Base-by-base conservation (phyloP, 78 protist species). In the Dictyostelium capitatum region DNA sequence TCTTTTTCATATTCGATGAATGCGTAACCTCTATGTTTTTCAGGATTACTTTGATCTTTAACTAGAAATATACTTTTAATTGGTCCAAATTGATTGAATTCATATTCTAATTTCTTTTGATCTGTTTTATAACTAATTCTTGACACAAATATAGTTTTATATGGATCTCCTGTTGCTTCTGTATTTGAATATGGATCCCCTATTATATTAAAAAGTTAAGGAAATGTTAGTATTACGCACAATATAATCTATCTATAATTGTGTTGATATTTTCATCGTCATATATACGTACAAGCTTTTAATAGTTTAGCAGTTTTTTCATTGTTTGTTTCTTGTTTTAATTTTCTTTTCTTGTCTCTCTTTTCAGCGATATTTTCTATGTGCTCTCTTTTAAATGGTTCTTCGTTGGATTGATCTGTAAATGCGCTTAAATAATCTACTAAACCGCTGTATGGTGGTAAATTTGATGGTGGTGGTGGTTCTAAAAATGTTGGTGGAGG, bases 1-100 rank as follows among this genome's bases (percentile, higher is more conserved):
- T 97, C 98, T 50, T 57, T 77, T 87, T 94, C 98, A 85, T 65
- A 98, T 57, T 98, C 99, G 56, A 98, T 87, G 56, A 98, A 98
- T 0, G 96, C 98, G 77, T 98, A 98, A 12, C 99, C 99, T 10
- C 97, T 65, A 4, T 98, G 96, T 79, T 95, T 98, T 37, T 80
- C 94, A 12, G 75, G 75, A 17, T 89, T 93, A 23, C 19, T 23
- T 19, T 53, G 69, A 54, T 91, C 95, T 8, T n/a, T 28, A 8
- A 96, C 95, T 25, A 95, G 43, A 19, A 62, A 78, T 17, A 90
- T 95, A 90, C 95, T 85, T 62, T 74, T 79, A 53, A 97, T 82
- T 19, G 95, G 93, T 47, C 98, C 98, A 81, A 62, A 97, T 57
- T 82, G 54, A 51, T 93, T 95, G 25, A 97, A 96, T 51, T 97